Evolutionary conservation across 257 asterid species (phyloP).

Genomic region (Solanum paucissectum): DNA sequence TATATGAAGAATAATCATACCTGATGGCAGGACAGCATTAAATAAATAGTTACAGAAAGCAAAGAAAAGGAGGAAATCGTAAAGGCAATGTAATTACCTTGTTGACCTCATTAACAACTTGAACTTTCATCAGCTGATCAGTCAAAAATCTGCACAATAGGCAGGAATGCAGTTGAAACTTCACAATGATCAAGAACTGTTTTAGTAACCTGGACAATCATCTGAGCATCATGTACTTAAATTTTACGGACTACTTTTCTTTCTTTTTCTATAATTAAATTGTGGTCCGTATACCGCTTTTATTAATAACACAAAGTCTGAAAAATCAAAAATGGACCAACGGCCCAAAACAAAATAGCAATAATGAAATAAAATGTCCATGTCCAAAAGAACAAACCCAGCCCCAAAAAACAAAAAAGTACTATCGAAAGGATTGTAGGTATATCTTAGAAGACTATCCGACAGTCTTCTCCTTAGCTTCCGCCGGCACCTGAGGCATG

Average conservation of each 20-base stretch:
- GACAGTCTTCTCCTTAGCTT: neutral
- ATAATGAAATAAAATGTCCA: neutral
- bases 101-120: constrained; percentile 80
- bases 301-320: neutral
- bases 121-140: constrained; percentile 73
- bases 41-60: neutral
- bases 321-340: neutral
- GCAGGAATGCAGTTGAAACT: neutral
- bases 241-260: neutral
- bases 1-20: neutral
- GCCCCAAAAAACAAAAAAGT: neutral
- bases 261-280: neutral
- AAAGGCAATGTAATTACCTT: constrained; percentile 46
- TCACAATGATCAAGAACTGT: neutral
- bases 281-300: neutral
- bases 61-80: neutral
- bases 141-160: constrained; percentile 47
- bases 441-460: neutral
- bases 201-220: neutral
- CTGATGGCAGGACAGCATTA: neutral
- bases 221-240: neutral
- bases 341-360: neutral
- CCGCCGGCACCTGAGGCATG: neutral
- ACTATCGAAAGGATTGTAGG: neutral
- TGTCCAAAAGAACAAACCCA: neutral